A percentile compares a stretch with the other conserved stretches of the same genome.
Conservation (phyloP, 2,329 filamentous ascomycete species). For the Neopestalotiopsis clavispora region DNA sequence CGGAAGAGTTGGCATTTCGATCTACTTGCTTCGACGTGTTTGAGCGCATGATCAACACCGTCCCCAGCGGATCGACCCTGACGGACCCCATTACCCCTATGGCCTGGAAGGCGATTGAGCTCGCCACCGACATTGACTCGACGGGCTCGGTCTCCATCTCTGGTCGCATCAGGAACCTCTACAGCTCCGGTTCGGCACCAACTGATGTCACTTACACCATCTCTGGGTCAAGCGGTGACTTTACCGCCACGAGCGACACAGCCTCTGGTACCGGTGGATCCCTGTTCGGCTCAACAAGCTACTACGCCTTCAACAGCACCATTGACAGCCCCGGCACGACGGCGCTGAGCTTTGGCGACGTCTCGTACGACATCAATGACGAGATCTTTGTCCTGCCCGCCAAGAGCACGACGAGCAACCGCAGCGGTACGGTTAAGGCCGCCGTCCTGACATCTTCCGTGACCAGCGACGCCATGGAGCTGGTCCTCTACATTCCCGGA, state of each 20-base stretch:
- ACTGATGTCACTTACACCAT: slow-evolving; percentile 4
- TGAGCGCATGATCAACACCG: slow-evolving; percentile 16
- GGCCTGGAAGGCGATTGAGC: slow-evolving; percentile 13
- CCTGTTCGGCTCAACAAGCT: slow-evolving; percentile 3
- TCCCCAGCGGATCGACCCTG: neutral
- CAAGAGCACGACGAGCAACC: neutral
- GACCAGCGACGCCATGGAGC: neutral
- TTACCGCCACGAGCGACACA: slow-evolving; percentile 5
- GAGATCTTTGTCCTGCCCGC: slow-evolving; percentile 13
- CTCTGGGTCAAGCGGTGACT: neutral
- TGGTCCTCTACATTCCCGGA: slow-evolving; percentile 6
- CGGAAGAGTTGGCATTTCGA: slow-evolving; percentile 10
- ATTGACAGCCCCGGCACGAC: slow-evolving; percentile 15
- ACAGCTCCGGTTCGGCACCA: neutral
- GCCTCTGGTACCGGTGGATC: slow-evolving; percentile 5
- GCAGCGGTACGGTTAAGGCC: slow-evolving; percentile 3
- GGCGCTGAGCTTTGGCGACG: slow-evolving; percentile 1
- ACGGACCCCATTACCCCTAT: slow-evolving; percentile 12
- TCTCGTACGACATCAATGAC: slow-evolving; percentile 11
- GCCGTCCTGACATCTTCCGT: slow-evolving; percentile 5
- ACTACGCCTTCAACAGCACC: slow-evolving; percentile 13
- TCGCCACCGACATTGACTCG: slow-evolving; percentile 8
- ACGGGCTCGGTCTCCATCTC: slow-evolving; percentile 1
- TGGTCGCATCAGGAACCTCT: slow-evolving; percentile 14
- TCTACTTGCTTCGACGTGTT: slow-evolving; percentile 5